These are phyloP conservation scores for Microsporum canis DNA, from an alignment of 2,329 filamentous ascomycete genomes.

Conservation along the genomic window DNA sequence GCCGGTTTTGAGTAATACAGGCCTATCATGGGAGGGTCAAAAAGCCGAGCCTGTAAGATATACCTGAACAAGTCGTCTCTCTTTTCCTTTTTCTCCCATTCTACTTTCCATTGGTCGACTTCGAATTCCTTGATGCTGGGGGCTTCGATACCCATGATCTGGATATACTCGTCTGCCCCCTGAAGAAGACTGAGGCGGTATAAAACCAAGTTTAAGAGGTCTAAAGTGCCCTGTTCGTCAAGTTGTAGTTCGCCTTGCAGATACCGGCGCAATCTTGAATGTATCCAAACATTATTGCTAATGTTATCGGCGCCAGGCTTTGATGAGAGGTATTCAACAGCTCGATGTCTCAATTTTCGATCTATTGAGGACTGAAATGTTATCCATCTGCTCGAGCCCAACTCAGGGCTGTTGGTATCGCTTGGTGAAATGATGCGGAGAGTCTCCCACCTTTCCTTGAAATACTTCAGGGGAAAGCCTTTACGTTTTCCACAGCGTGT, in stretches of 20 bases:
- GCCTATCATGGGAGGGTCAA: not conserved
- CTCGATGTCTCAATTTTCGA: not conserved
- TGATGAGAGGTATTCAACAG: not conserved
- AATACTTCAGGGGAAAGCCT: constrained; percentile 11
- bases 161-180: not conserved
- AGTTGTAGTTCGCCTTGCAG: not conserved
- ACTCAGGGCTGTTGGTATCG: not conserved
- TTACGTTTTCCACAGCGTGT: constrained; percentile 9
- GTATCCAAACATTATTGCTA: not conserved
- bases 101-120: not conserved
- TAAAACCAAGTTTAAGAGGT: not conserved
- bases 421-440: not conserved
- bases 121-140: not conserved
- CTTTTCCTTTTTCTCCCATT: not conserved
- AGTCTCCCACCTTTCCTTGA: constrained; percentile 12
- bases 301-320: not conserved
- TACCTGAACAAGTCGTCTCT: not conserved
- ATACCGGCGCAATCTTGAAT: not conserved
- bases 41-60: not conserved
- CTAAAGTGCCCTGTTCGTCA: not conserved
- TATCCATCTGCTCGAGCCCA: not conserved
- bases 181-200: not conserved
- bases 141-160: not conserved
- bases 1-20: constrained; percentile 2
- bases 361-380: not conserved